A percentile compares a stretch with the other conserved stretches of the same genome.
phyloP scores from a whole-genome alignment of 2,329 filamentous ascomycete species.

The Pseudogymnoascus sp. region DNA sequence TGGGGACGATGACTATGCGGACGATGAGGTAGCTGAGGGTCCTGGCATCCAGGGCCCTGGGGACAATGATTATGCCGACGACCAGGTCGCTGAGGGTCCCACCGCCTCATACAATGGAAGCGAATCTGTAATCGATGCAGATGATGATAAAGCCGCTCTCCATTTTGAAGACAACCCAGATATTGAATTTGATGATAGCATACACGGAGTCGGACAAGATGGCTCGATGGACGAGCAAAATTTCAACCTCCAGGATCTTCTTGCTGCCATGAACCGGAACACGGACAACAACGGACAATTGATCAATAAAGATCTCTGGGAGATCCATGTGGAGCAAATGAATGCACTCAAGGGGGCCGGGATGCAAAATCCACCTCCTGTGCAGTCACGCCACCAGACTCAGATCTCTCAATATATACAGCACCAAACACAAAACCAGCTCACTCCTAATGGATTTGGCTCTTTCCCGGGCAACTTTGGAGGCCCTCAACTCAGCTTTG shows the following conservation, averaged over 20 bases:
- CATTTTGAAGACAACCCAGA: background rate
- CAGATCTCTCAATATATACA: background rate
- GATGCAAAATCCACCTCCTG: background rate
- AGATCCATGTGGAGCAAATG: background rate
- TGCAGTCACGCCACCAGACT: background rate
- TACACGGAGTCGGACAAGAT: background rate
- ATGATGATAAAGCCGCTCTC: too few relatives aligned
- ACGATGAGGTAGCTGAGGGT: background rate
- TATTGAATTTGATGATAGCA: background rate
- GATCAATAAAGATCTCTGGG: background rate
- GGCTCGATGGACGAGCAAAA: background rate
- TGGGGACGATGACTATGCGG: background rate
- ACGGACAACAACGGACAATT: background rate
- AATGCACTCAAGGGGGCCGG: background rate
- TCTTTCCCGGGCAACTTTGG: background rate
- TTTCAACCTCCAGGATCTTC: background rate
- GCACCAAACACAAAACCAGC: background rate
- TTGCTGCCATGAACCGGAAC: background rate
- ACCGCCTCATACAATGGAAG: background rate
- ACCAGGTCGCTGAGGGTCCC: background rate
- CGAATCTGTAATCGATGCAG: too few relatives aligned
- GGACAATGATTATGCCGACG: background rate
- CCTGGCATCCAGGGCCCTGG: background rate
- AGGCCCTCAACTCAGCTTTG: background rate
- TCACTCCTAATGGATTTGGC: background rate